These are phyloP conservation scores for Leccinum barrowsii DNA, from an alignment of 768 basidiomycete species.

Conservation along the genomic window DNA sequence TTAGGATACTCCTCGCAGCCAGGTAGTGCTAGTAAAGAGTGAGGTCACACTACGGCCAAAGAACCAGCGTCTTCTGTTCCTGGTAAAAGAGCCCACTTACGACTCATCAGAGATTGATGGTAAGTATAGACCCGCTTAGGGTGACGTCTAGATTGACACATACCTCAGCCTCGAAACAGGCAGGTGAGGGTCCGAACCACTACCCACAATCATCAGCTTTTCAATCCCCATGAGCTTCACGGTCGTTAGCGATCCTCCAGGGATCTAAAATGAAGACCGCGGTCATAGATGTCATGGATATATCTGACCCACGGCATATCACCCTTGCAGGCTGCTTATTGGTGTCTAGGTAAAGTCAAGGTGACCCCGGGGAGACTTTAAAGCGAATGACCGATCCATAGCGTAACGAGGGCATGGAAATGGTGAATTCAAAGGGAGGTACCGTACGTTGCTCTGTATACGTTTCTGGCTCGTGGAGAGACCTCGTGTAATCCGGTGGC, in stretches of 20 bases:
- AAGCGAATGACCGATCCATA: not conserved
- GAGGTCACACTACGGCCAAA: not conserved
- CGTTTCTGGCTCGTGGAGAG: not conserved
- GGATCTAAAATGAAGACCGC: not conserved
- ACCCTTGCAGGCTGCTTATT: not conserved
- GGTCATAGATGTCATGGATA: not conserved
- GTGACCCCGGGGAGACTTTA: not conserved
- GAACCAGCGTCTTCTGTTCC: not conserved
- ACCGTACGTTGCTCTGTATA: not conserved
- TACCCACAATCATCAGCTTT: not conserved
- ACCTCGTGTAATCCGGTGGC: not conserved
- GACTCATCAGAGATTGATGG: not conserved
- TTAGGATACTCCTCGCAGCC: not conserved
- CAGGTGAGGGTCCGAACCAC: not conserved
- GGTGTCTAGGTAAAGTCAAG: not conserved
- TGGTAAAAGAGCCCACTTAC: not conserved
- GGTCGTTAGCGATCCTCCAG: not conserved
- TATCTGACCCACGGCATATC: not conserved
- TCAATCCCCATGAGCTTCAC: no score
- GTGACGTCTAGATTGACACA: not conserved
- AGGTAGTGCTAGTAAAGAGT: not conserved
- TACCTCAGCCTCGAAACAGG: not conserved
- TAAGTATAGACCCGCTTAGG: not conserved
- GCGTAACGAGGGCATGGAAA: not conserved
- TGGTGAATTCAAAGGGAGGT: not conserved